phyloP scores from a whole-genome alignment of 1,284 basidiomycete species.

The Heterobasidion irregulare region DNA sequence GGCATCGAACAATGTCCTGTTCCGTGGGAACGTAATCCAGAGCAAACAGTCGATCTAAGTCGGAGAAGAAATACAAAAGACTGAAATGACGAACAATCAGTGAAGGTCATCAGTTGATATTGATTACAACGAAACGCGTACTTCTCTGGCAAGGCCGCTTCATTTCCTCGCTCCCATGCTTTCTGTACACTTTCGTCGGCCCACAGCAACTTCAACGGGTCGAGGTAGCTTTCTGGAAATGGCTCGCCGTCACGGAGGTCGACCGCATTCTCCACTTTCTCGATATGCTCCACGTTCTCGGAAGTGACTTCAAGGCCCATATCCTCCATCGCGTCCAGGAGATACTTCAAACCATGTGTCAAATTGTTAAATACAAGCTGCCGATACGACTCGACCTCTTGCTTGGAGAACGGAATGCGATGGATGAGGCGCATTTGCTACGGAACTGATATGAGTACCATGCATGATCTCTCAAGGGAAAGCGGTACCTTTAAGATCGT shows the following conservation, averaged over 20 bases:
- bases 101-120: neutral
- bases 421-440: constrained; percentile 90
- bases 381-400: constrained; percentile 75
- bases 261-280: constrained; percentile 58
- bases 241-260: constrained; percentile 77
- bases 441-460: neutral
- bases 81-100: constrained; percentile 24
- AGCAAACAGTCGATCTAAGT: constrained; percentile 76
- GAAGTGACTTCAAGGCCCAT: constrained; percentile 69
- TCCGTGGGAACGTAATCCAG: constrained; percentile 66
- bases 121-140: constrained; percentile 25
- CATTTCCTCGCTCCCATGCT: constrained; percentile 72
- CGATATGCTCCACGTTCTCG: constrained; percentile 45
- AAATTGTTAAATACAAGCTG: constrained; percentile 92
- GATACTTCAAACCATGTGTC: constrained; percentile 73
- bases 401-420: constrained; percentile 63
- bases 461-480: constrained; percentile 1
- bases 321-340: constrained; percentile 86
- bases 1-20: constrained; percentile 80
- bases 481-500: constrained; percentile 74
- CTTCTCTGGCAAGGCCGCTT: constrained; percentile 88
- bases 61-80: constrained; percentile 66
- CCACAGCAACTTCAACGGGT: constrained; percentile 74
- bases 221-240: constrained; percentile 59
- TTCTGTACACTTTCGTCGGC: constrained; percentile 66